Conservation (phyloP, 2,329 filamentous ascomycete species). For the Colletotrichum caudatum region DNA sequence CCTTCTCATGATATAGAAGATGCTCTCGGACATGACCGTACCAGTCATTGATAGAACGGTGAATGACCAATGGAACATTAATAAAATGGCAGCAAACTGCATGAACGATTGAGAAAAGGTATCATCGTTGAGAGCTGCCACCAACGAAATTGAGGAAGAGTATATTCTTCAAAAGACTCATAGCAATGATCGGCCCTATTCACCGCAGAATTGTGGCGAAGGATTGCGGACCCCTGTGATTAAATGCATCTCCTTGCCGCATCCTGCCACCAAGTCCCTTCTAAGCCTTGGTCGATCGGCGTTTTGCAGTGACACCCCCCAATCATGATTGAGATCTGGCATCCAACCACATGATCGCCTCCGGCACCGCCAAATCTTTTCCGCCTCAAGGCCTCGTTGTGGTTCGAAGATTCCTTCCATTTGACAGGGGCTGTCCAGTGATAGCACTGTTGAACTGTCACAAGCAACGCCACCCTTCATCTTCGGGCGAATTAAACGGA, state of each 20-base stretch:
- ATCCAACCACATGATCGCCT: constrained; percentile 18
- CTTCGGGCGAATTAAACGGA: background rate
- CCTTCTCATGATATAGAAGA: background rate
- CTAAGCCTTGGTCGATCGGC: constrained; percentile 23
- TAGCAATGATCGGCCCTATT: constrained; percentile 11
- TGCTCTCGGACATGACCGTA: constrained; percentile 4
- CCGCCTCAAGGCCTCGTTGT: constrained; percentile 1
- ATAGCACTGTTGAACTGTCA: too few species aligned
- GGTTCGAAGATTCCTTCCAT: background rate
- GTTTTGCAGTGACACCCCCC: constrained; percentile 6
- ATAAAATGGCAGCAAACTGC: background rate
- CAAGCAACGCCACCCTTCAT: background rate
- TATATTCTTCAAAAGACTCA: background rate
- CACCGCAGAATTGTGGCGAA: constrained; percentile 23
- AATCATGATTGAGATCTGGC: constrained; percentile 12
- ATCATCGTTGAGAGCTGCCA: too few species aligned
- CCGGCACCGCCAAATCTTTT: constrained; percentile 2
- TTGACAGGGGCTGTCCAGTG: background rate
- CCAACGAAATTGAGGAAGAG: background rate
- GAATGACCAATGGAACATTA: background rate
- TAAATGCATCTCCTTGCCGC: background rate
- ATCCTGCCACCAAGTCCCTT: background rate
- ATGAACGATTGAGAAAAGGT: background rate
- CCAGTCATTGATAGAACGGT: background rate
- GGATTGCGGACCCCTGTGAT: constrained; percentile 20